These are phyloP conservation scores for Mortierella sp. DNA, from an alignment of 371 early-diverging fungal species.

Conservation along the genomic window DNA sequence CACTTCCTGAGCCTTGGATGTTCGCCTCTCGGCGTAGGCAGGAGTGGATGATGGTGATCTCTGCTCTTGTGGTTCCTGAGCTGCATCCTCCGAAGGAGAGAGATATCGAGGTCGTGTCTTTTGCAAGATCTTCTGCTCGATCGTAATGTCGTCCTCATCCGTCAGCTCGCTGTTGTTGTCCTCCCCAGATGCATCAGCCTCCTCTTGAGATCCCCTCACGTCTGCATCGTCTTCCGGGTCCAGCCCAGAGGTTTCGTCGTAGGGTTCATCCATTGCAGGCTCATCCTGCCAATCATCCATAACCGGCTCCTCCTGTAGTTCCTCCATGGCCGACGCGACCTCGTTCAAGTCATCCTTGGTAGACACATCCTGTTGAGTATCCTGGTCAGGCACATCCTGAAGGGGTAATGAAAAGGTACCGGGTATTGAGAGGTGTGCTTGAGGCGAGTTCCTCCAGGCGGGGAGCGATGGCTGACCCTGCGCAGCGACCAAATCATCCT, in stretches of 20 bases:
- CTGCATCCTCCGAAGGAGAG: no score
- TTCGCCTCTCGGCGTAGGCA: not conserved
- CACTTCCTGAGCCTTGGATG: not conserved
- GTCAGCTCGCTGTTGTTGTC: not conserved
- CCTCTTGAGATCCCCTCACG: not conserved
- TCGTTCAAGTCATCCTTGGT: not conserved
- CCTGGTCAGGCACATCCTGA: not conserved
- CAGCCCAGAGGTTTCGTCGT: not conserved
- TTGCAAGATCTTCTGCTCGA: conserved; percentile 2
- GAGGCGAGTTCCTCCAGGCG: conserved; percentile 35
- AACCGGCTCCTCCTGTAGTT: not conserved
- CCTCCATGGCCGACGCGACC: not conserved
- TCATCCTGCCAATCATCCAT: not conserved
- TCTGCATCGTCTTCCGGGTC: not conserved
- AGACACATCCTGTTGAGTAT: not conserved
- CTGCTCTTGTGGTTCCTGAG: not conserved
- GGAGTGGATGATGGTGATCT: not conserved
- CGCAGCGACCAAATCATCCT: not conserved
- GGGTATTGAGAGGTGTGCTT: conserved; percentile 16
- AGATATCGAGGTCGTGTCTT: not conserved
- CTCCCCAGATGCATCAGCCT: not conserved
- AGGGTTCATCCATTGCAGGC: not conserved
- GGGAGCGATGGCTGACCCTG: not conserved
- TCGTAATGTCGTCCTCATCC: conserved; percentile 23
- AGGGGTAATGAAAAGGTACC: not conserved